Base-by-base conservation (phyloP, 2,329 filamentous ascomycete genomes). In the Aspergillus sp. region DNA sequence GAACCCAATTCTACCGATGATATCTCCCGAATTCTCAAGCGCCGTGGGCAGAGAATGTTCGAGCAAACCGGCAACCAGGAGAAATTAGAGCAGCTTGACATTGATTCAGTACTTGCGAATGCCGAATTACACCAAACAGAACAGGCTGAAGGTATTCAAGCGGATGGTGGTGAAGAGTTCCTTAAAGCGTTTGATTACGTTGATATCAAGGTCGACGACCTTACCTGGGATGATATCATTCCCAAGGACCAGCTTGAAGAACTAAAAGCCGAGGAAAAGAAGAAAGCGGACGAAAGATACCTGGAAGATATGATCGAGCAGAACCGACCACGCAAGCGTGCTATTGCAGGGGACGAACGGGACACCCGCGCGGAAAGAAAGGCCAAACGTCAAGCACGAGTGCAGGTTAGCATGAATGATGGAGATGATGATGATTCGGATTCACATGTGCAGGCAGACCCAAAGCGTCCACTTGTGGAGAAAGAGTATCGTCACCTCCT, bases 201-300 rank as follows among this genome's bases (percentile, higher is more conserved):
- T 1, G 95, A 99, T 74, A 93, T 98, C 75, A 98, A 98, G 77
- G 90, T 98, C 23, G 90, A 81, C 59, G 84, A 98, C 63, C 87
- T 98, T 25, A 92, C 96, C 65, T 99, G 95, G 95, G 95, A 99
- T 68, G 90, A 98, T 64, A 99, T 99, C 67, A 98, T 99, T 66
- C 96, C 95, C 0, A 92, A 93, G 59, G 92, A 96, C 7, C 88
- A 96, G 68, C 84, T 99, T 17, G 93, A 93, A 15, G 88, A 87
- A 59, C 90, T 98, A 76, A 96, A 96, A 73, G 88, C 87, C 0
- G 91, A 96, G 51, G 93, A 98, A 68, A 90, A 96, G 65, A 87
- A 89, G 73, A 89, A 90, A 69, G 86, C 90, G 56, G 87, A 96
- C 56, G 91, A 93, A 14, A 87, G 89, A 47, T 96, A 95, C 64